Conservation (phyloP, 768 basidiomycete species). For the Boletus pseudopeckii region DNA sequence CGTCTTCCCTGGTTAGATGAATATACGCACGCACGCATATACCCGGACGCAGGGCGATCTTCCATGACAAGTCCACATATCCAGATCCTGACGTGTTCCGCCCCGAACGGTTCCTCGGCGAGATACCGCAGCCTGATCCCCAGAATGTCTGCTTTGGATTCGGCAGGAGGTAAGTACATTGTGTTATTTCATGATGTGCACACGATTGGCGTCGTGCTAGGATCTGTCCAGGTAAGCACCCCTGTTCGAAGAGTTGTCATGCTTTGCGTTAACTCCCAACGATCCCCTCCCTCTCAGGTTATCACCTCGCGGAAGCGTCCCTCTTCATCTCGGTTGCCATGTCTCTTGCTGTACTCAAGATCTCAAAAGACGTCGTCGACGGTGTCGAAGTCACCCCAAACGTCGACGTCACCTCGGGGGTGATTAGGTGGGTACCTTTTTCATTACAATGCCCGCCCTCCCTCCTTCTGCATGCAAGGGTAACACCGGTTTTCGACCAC, state of each 20-base stretch:
- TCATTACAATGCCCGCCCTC: no score
- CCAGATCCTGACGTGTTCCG: slow-evolving; percentile 30
- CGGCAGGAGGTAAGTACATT: slow-evolving; percentile 25
- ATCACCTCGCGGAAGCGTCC: slow-evolving; percentile 26
- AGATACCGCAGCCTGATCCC: slow-evolving; percentile 15
- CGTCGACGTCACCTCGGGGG: slow-evolving; percentile 40
- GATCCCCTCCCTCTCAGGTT: slow-evolving; percentile 14
- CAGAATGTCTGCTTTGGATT: slow-evolving; percentile 24
- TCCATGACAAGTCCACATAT: slow-evolving; percentile 44
- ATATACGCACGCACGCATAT: background rate
- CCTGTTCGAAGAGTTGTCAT: background rate
- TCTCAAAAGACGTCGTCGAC: slow-evolving; percentile 40
- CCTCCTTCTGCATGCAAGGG: no score
- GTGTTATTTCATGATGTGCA: background rate
- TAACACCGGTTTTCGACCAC: background rate
- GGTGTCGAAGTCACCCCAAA: slow-evolving; percentile 43
- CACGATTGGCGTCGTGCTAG: slow-evolving; percentile 1
- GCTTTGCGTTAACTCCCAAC: no score
- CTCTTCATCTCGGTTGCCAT: slow-evolving; percentile 29
- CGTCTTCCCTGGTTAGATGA: background rate
- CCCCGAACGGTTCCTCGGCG: slow-evolving; percentile 34
- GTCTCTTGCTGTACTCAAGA: slow-evolving; percentile 45
- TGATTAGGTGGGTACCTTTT: slow-evolving; percentile 38
- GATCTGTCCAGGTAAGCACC: slow-evolving; percentile 17
- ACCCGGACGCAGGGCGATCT: slow-evolving; percentile 40